Conservation (phyloP, 257 asterid genomes). For the Primulina tabacum region DNA sequence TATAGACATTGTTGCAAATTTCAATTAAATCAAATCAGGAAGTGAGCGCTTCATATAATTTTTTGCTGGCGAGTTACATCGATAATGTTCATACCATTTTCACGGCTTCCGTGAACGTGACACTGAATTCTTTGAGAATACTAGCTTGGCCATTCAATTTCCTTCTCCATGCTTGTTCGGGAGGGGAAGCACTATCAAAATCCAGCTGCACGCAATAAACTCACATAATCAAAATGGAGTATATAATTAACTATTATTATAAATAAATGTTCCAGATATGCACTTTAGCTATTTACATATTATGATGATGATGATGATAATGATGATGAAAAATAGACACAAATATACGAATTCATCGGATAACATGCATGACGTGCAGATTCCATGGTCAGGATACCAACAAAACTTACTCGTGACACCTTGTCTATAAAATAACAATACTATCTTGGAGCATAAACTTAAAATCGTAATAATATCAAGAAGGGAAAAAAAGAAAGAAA, state of each 20-base stretch:
- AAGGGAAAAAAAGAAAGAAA: not conserved
- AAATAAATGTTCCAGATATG: not conserved
- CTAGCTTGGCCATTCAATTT: slow-evolving; percentile 78
- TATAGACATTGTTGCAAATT: slow-evolving; percentile 31
- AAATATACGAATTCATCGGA: not conserved
- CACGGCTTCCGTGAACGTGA: slow-evolving; percentile 85
- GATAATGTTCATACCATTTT: slow-evolving; percentile 61
- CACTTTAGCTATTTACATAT: not conserved
- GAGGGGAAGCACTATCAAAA: slow-evolving; percentile 87
- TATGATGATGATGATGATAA: not conserved
- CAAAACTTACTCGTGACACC: not conserved
- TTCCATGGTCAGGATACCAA: not conserved
- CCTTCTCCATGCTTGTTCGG: slow-evolving; percentile 96
- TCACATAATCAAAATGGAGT: slow-evolving; percentile 13
- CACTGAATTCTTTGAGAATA: slow-evolving; percentile 85
- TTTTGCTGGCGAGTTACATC: not conserved
- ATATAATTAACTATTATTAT: not conserved
- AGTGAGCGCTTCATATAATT: not conserved
- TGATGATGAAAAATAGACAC: not conserved
- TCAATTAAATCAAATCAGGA: slow-evolving; percentile 5
- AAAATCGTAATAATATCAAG: not conserved
- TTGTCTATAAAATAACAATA: not conserved
- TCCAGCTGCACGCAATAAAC: slow-evolving; percentile 56
- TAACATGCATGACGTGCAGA: not conserved
- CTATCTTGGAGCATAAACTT: not conserved